Evolutionary conservation across 306 rosid genomes (phyloP).

Genomic region (Cucurbita moschata): DNA sequence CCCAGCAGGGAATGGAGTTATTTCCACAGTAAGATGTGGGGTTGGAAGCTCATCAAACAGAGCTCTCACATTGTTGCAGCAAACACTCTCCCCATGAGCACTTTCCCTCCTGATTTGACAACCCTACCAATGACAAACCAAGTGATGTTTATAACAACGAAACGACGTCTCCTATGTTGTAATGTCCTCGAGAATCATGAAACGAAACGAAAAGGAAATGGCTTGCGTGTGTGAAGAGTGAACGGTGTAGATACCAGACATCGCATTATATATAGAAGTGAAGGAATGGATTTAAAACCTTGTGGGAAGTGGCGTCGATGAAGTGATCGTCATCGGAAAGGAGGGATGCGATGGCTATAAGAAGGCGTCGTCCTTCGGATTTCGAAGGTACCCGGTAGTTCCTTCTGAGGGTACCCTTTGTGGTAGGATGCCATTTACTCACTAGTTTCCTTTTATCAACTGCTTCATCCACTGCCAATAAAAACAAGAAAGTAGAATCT

Average conservation of each 20-base stretch:
- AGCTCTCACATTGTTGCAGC: slow-evolving; percentile 96
- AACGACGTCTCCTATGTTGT: background rate
- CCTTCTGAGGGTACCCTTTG: slow-evolving; percentile 87
- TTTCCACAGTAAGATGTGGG: slow-evolving; percentile 71
- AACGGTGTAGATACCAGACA: background rate
- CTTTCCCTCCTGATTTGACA: slow-evolving; percentile 92
- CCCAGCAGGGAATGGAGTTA: slow-evolving; percentile 81
- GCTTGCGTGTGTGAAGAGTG: background rate
- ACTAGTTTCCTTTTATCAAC: slow-evolving; percentile 41
- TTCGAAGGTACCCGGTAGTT: slow-evolving; percentile 77
- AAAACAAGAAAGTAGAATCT: background rate
- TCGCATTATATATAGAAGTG: background rate
- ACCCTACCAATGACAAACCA: slow-evolving; percentile 34
- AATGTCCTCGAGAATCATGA: background rate
- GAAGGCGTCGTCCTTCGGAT: slow-evolving; percentile 63
- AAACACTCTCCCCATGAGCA: slow-evolving; percentile 97
- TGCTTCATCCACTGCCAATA: slow-evolving; percentile 29
- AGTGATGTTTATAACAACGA: background rate
- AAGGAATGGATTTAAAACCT: slow-evolving; percentile 27
- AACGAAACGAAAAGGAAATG: background rate
- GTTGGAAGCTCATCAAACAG: slow-evolving; percentile 93
- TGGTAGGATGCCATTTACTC: slow-evolving; percentile 98
- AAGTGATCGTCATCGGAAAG: slow-evolving; percentile 85
- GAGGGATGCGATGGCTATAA: slow-evolving; percentile 73
- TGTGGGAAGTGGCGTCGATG: slow-evolving; percentile 85